These are phyloP conservation scores for Chaetomium olivaceum DNA, from an alignment of 2,329 filamentous ascomycete species.

Conservation along the genomic window DNA sequence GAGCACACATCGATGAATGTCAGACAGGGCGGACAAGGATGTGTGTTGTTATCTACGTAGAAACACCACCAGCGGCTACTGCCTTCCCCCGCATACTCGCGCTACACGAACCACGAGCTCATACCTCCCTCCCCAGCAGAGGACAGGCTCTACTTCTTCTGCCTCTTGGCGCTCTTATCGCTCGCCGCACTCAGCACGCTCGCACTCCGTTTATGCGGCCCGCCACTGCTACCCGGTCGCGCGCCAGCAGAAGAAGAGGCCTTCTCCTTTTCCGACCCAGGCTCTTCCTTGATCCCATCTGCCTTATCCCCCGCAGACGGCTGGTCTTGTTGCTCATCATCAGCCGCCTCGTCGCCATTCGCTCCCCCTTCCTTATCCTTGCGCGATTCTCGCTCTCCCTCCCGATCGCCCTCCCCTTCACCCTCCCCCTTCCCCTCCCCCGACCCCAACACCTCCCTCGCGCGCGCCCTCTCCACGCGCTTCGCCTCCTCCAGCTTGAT, in stretches of 20 bases:
- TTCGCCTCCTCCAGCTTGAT: constrained; percentile 61
- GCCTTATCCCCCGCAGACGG: constrained; percentile 5
- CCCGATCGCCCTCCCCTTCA: not conserved
- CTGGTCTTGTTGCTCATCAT: not conserved
- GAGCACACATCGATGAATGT: not conserved
- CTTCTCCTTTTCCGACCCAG: constrained; percentile 12
- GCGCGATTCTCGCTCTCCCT: not conserved
- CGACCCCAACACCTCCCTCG: constrained; percentile 22
- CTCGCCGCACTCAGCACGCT: constrained; percentile 74
- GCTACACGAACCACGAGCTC: not conserved
- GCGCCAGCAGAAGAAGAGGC: not conserved
- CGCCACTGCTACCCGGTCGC: constrained; percentile 27
- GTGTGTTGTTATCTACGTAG: not conserved
- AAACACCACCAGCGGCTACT: not conserved
- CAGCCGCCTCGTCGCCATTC: constrained; percentile 6
- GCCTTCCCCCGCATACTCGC: not conserved
- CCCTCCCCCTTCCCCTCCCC: constrained; percentile 1
- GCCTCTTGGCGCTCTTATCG: constrained; percentile 61
- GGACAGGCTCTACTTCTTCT: constrained; percentile 49
- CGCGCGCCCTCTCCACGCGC: constrained; percentile 54
- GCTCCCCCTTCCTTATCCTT: constrained; percentile 10
- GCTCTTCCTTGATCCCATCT: constrained; percentile 11
- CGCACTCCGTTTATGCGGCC: constrained; percentile 73
- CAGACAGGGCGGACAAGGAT: not conserved
- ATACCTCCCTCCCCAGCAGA: not conserved